Evolutionary conservation across 2,329 filamentous ascomycete genomes (phyloP), one percentile per base, ranked within the genome.

Genomic region (Aspergillus amoenus): DNA sequence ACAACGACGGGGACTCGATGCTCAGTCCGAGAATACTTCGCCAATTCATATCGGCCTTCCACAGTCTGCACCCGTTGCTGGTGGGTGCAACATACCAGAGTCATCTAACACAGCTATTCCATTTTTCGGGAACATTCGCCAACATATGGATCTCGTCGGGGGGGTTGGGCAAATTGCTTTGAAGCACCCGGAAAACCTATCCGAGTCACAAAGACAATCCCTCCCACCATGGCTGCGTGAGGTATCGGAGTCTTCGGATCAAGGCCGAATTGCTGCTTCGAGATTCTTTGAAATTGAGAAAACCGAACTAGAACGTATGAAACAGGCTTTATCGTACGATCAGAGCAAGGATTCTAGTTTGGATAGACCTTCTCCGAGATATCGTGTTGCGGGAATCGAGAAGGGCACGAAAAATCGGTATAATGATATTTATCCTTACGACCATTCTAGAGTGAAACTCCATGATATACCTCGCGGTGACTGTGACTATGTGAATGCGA

Each of bases 401-500:
- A 94, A 97, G 73, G 94, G 94, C 7, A 86, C 82, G 17, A 97
- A 97, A 79, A 99, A 99, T 67, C 85, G 94, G 8, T 99, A 99
- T 79, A 97, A 97, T 78, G 95, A 97, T 65, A 97, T 97, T 55
- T 88, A 96, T 76, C 94, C 94, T 0, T 99, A 95, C 70, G 93
- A 97, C 69, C 94, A 99, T 73, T 88, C 91, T 3, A 82, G 94
- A 58, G 94, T 99, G 53, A 91, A 85, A 63, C 76, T 99, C 46
- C 82, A 89, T 63, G 84, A 85, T 42, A 84, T 88, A 37, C 78
- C 83, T 0, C 78, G 82, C 1, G 88, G 87, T 12, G 82, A 80
- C 21, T 96, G 93, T 73, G 94, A 99, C 73, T 99, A 99, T 68
- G 87, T 99, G 76, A 99, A 99, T 70, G 94, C 93, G 17, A 97